Evolutionary conservation across 2,329 filamentous ascomycete genomes (phyloP).

Genomic region (Arthrinium phaeospermum): DNA sequence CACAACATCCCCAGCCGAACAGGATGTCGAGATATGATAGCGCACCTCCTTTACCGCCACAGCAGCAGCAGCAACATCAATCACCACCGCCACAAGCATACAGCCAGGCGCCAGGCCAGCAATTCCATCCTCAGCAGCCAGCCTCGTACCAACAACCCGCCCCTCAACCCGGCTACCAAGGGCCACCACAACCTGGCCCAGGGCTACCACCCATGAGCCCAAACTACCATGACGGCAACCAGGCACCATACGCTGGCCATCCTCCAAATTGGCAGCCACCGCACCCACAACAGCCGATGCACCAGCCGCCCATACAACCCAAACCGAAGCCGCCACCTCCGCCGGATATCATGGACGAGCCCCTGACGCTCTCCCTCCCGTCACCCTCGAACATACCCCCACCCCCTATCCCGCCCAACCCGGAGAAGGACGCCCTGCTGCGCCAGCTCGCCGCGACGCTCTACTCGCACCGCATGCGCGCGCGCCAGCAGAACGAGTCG

Average conservation of each 20-base stretch:
- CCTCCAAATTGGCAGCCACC: slow-evolving; percentile 34
- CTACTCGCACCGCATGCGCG: slow-evolving; percentile 69
- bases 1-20: slow-evolving; percentile 29
- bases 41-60: slow-evolving; percentile 40
- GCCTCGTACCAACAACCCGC: slow-evolving; percentile 26
- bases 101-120: slow-evolving; percentile 31
- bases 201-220: slow-evolving; percentile 20
- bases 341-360: slow-evolving; percentile 63
- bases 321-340: slow-evolving; percentile 49
- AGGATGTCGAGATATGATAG: slow-evolving; percentile 41
- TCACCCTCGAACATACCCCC: slow-evolving; percentile 61
- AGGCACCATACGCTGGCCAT: neutral
- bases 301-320: slow-evolving; percentile 40
- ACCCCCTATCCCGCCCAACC: slow-evolving; percentile 92
- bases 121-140: slow-evolving; percentile 28
- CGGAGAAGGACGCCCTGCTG: slow-evolving; percentile 89
- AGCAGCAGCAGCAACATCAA: slow-evolving; percentile 33
- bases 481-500: slow-evolving; percentile 73
- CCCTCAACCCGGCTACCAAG: slow-evolving; percentile 28
- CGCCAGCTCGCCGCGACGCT: slow-evolving; percentile 76
- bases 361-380: slow-evolving; percentile 57
- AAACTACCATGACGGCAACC: slow-evolving; percentile 24
- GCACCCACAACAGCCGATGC: slow-evolving; percentile 24
- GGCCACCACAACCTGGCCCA: slow-evolving; percentile 23
- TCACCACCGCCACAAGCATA: slow-evolving; percentile 19